Evolutionary conservation across 441 rosid species (phyloP), one percentile per base, ranked within the genome.

Genomic region (Dalechampia spathulata): DNA sequence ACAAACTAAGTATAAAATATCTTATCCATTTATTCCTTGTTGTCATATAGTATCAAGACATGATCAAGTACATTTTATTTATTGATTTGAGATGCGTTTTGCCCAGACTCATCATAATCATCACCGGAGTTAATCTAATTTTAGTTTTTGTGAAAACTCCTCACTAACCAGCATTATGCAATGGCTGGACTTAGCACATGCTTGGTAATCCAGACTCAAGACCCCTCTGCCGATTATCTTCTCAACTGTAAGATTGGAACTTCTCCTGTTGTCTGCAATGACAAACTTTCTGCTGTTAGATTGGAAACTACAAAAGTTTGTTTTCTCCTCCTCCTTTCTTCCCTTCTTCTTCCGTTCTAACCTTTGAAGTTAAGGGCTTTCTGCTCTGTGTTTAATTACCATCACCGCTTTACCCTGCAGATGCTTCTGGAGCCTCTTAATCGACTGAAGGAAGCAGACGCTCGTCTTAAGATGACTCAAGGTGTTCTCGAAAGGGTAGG

Each of bases 401-500:
- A 38, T 60, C 21, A 16, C 42, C 42, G 1, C 56, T 23, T 26
- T 40, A 69, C 49, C n/a, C 30, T 75, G 68, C 69, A 86, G 98
- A 77, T 88, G 91, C 81, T 88, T 63, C 86, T 91, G 47, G 90
- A 86, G 63, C 95, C 96, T 65, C 93, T 91, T 30, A 76, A 75
- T 52, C 72, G 43, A 64, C 79, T 86, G 63, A 88, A 86, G 83
- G 75, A 85, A 72, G 89, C 91, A 22, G 95, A 91, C 60, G 75
- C 82, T 11, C 80, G 64, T 30, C 86, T 91, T 71, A 83, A 84
- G 67, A 63, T 91, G 63, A 79, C 93, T 43, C 87, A 83, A 74
- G 96, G 95, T 58, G 83, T 88, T 66, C 89, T 88, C 40, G 93
- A 83, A 82, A 95, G 90, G 98, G 86, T 87, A 63, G 88, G 95